Evolutionary conservation across 2,329 filamentous ascomycete species (phyloP).

Genomic region (Ilyonectria destructans): DNA sequence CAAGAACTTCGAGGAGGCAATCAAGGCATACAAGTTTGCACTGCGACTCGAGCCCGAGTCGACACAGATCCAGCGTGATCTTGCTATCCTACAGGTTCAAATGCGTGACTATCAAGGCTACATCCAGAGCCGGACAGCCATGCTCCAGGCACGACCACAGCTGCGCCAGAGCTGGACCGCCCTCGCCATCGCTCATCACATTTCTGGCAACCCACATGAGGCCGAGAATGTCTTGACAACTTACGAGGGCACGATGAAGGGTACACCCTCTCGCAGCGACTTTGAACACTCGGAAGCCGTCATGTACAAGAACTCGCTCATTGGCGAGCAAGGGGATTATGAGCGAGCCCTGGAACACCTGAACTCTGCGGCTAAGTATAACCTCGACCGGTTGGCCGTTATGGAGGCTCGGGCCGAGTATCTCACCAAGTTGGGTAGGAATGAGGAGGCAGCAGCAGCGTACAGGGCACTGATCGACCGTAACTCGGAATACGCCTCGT

Average conservation of each 20-base stretch:
- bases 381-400: conserved; percentile 86
- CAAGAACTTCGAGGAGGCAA: conserved; percentile 99
- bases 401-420: conserved; percentile 92
- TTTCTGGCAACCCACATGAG: conserved; percentile 86
- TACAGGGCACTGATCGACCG: conserved; percentile 87
- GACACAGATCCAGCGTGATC: conserved; percentile 91
- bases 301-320: conserved; percentile 95
- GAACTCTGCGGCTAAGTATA: conserved; percentile 82
- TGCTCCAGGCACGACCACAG: conserved; percentile 88
- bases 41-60: conserved; percentile 95
- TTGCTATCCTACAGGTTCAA: conserved; percentile 94
- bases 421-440: conserved; percentile 82
- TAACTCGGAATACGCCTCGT: conserved; percentile 89
- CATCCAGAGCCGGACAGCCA: conserved; percentile 87
- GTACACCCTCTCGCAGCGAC: conserved; percentile 82
- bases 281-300: conserved; percentile 94
- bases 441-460: conserved; percentile 85
- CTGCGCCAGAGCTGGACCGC: conserved; percentile 97
- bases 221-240: conserved; percentile 93
- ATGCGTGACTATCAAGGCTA: conserved; percentile 97
- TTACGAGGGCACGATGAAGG: conserved; percentile 94
- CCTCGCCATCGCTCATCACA: conserved; percentile 93
- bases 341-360: conserved; percentile 90
- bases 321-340: conserved; percentile 89
- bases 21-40: conserved; percentile 99